A percentile compares a stretch with the other conserved stretches of the same genome.
These are phyloP conservation scores for Pythium guiyangense DNA, from an alignment of 352 stramenopile genomes.

Conservation along the genomic window DNA sequence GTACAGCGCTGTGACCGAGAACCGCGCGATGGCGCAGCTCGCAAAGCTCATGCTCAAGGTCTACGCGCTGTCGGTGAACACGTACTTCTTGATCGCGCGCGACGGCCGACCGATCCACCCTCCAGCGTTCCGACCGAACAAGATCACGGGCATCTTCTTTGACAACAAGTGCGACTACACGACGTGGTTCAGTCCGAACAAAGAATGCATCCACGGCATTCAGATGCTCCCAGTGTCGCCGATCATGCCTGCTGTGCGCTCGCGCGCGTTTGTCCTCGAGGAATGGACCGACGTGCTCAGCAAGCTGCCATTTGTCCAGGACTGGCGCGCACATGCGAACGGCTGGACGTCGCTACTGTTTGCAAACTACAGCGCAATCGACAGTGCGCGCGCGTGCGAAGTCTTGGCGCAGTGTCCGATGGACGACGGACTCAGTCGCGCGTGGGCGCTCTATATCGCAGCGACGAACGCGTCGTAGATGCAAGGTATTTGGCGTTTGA, in stretches of 20 bases:
- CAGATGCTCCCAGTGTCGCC: conserved; percentile 70
- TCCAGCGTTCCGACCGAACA: conserved; percentile 49
- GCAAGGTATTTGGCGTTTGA: too few species aligned
- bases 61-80: conserved; percentile 49
- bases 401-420: conserved; percentile 43
- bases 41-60: conserved; percentile 60
- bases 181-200: conserved; percentile 70
- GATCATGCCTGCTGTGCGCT: conserved; percentile 37
- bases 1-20: conserved; percentile 44
- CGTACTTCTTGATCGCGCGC: conserved; percentile 58
- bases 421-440: conserved; percentile 67
- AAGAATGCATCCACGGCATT: conserved; percentile 75
- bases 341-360: conserved; percentile 63
- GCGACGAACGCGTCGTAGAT: conserved; percentile 19
- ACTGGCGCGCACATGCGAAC: conserved; percentile 41
- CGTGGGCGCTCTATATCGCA: conserved; percentile 60
- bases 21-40: conserved; percentile 27
- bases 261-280: conserved; percentile 38
- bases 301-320: conserved; percentile 40
- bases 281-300: conserved; percentile 60
- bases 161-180: conserved; percentile 77
- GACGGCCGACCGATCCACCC: conserved; percentile 41
- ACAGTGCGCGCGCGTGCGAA: conserved; percentile 27
- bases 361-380: conserved; percentile 48
- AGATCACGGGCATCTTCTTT: conserved; percentile 69